Base-by-base conservation (phyloP, 2,329 filamentous ascomycete genomes). In the Pseudopyricularia javanii region DNA sequence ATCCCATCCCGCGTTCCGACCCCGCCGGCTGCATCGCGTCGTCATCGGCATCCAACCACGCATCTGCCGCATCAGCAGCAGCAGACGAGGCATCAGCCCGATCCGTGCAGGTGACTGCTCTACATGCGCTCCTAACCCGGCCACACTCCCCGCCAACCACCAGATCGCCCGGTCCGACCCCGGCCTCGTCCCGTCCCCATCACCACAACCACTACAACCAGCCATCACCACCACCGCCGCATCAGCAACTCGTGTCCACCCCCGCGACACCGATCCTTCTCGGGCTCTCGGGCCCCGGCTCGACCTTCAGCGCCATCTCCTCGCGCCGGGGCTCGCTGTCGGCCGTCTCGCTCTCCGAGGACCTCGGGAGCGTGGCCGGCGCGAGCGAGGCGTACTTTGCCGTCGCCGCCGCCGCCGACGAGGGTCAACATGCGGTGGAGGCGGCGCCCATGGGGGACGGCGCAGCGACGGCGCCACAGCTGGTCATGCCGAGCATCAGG, bases 401-500 rank as follows among this genome's bases (percentile, higher is more conserved):
- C 9, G 37, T 43, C 37, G 47, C 4, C 40, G 40, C 22, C 2
- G 26, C 32, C 35, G 34, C 24, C n/a, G 30, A 50, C 61, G 71
- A 80, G 60, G 74, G 78, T 51, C 17, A 43, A 5, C n/a, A n/a
- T n/a, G n/a, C n/a, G n/a, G 72, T 71, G 47, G 67, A 74, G 62
- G 11, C 57, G 54, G 40, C 37, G 51, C 56, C 20, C 47, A 65
- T 71, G 64, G 58, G 68, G 57, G 62, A 83, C 78, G 64, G 74
- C 55, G 68, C 70, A 49, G 52, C 51, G 26, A 73, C 66, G 56
- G 75, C 73, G 40, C 85, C 86, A 24, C 91, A 97, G 66, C 77
- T 98, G n/a, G 88, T 98, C 55, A 98, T 98, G 93, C 93, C 93
- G 5, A 95, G 90, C 63, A 85, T 98, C 61, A 83, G 81, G 56